Base-by-base conservation (phyloP, 2,329 filamentous ascomycete species). In the Sclerotinia nivalis region DNA sequence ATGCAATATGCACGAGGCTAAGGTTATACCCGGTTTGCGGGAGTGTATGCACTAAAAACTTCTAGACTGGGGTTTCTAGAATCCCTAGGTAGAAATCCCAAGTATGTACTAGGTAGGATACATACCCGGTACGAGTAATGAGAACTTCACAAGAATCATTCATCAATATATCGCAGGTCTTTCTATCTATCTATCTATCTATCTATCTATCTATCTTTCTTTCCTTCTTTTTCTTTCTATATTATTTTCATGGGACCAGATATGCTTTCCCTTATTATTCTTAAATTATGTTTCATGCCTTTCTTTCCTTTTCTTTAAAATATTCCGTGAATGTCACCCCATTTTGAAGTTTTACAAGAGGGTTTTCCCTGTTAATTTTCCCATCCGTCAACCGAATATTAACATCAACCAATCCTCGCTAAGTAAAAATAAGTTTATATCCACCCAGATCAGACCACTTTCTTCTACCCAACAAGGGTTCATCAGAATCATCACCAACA, bases 371-470 rank as follows among this genome's bases (percentile, higher is more conserved):
- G 67, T 54, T 55, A 2, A 6, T 56, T 55, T 69, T 55, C 25
- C 25, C 18, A 31, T 28, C 28, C 31, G 20, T 55, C 12, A 34
- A 45, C 12, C 8, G 31, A n/a, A 58, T 58, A 20, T 15, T 0
- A 40, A 8, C 2, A 28, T 59, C n/a, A 25, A 13, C 47, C 58
- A 60, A 64, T 62, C 28, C 34, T 28, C 25, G 25, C 25, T 60
- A 22, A n/a, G 20, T 56, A 49, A 40, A 43, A 31, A 68, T 49
- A 34, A 54, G 12, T 60, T 10, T n/a, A 47, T 34, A 43, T 28
- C 43, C n/a, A 58, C 61, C n/a, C 49, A 66, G 37, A 66, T 69
- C 68, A 66, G 62, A 69, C 68, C 68, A 69, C 68, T 67, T 69
- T 69, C 67, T 56, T n/a, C 28, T 58, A 52, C 68, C 68, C 62